Evolutionary conservation across 2,329 filamentous ascomycete genomes (phyloP).

Genomic region (Aspergillus fischeri): DNA sequence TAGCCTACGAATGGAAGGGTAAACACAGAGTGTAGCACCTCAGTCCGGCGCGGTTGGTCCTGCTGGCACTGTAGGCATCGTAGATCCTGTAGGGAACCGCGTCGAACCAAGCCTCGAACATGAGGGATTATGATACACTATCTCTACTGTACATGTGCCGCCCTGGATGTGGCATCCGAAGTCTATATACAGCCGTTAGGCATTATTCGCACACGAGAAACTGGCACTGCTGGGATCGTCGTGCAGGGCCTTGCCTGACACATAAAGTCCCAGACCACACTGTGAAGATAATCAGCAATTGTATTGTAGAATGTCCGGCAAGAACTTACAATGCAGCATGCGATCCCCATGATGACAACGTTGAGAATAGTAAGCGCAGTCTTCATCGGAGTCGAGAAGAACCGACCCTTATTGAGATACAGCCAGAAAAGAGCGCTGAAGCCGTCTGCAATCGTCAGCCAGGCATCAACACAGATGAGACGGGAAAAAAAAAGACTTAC

Average conservation of each 20-base stretch:
- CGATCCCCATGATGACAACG: constrained; percentile 17
- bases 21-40: neutral
- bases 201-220: constrained; percentile 25
- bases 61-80: neutral
- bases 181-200: constrained; percentile 6
- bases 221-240: constrained; percentile 17
- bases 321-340: constrained; percentile 16
- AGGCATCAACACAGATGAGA: constrained; percentile 5
- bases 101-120: too few relatives aligned
- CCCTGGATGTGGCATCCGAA: neutral
- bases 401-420: constrained; percentile 30
- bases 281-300: constrained; percentile 6
- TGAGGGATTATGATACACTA: neutral
- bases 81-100: neutral
- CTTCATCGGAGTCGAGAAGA: constrained; percentile 28
- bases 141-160: neutral
- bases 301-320: neutral
- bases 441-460: constrained; percentile 1
- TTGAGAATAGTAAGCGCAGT: constrained; percentile 23
- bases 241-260: constrained; percentile 25
- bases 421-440: constrained; percentile 32
- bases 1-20: neutral
- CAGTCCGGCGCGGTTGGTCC: neutral
- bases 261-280: constrained; percentile 25
- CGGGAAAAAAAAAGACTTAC: constrained; percentile 5